phyloP scores from a whole-genome alignment of 2,329 filamentous ascomycete species.

The Penicillium concentricum region DNA sequence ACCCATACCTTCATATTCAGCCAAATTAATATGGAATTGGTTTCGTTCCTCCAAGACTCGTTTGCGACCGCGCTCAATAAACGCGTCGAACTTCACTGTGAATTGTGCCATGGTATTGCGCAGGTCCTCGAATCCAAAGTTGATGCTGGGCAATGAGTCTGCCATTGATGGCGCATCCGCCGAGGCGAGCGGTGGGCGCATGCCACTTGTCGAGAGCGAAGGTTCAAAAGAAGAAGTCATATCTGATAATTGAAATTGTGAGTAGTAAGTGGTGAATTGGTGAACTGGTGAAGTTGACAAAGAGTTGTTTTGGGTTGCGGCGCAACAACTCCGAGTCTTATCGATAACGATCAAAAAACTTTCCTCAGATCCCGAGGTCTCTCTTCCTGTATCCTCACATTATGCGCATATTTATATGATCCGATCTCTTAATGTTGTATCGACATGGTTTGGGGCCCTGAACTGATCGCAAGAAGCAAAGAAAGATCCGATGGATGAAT shows the following conservation, averaged over 20 bases:
- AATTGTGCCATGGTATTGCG: conserved; percentile 95
- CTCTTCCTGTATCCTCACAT: neutral
- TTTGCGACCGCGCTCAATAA: conserved; percentile 88
- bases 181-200: conserved; percentile 52
- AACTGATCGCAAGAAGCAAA: conserved; percentile 30
- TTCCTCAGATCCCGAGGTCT: neutral
- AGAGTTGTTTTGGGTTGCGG: conserved; percentile 28
- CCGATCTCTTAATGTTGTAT: neutral
- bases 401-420: conserved; percentile 4
- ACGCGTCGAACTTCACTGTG: conserved; percentile 83
- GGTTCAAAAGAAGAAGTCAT: conserved; percentile 55
- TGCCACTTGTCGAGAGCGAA: conserved; percentile 55
- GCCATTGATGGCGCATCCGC: conserved; percentile 60
- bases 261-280: neutral
- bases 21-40: conserved; percentile 84
- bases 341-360: conserved; percentile 26
- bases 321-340: conserved; percentile 27
- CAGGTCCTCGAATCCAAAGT: conserved; percentile 94
- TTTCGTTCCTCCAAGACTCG: conserved; percentile 90
- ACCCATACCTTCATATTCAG: conserved; percentile 77
- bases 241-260: neutral
- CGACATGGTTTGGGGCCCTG: conserved; percentile 33
- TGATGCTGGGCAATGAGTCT: conserved; percentile 75
- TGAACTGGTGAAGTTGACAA: no score
- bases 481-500: conserved; percentile 59